Evolutionary conservation across 2,329 filamentous ascomycete genomes (phyloP).

Genomic region (Niveomyces coronatus): DNA sequence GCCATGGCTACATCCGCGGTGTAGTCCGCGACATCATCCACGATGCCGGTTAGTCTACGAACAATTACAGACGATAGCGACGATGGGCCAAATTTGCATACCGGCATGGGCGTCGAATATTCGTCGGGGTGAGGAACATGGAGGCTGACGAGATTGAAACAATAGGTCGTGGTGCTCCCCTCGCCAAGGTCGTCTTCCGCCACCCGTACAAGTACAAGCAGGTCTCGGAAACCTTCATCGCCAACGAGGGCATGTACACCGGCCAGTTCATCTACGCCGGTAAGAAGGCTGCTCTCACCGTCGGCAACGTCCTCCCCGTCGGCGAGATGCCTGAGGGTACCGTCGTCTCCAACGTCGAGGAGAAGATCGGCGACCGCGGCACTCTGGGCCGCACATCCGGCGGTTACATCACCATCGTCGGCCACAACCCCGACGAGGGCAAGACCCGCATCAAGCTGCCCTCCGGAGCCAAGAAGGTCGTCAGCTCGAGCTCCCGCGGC

Average conservation of each 20-base stretch:
- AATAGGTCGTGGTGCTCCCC: conserved; percentile 75
- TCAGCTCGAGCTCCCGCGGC: conserved; percentile 82
- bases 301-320: conserved; percentile 96
- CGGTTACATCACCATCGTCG: conserved; percentile 98
- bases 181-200: conserved; percentile 94
- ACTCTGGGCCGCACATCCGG: conserved; percentile 92
- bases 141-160: conserved; percentile 18
- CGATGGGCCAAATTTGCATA: conserved; percentile 11
- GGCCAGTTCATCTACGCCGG: conserved; percentile 99
- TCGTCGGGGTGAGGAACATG: conserved; percentile 10
- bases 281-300: conserved; percentile 93
- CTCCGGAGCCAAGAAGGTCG: conserved; percentile 97
- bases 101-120: conserved; percentile 10
- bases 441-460: conserved; percentile 99
- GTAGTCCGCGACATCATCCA: conserved; percentile 99
- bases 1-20: conserved; percentile 95
- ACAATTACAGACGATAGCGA: conserved; percentile 1
- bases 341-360: conserved; percentile 97
- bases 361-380: conserved; percentile 96
- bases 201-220: conserved; percentile 98
- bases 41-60: conserved; percentile 61
- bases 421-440: conserved; percentile 97
- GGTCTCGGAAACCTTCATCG: conserved; percentile 98
- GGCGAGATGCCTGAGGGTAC: conserved; percentile 96
- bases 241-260: conserved; percentile 99